phyloP scores from a whole-genome alignment of 805 yeast genomes.

The Pichia deserticola region DNA sequence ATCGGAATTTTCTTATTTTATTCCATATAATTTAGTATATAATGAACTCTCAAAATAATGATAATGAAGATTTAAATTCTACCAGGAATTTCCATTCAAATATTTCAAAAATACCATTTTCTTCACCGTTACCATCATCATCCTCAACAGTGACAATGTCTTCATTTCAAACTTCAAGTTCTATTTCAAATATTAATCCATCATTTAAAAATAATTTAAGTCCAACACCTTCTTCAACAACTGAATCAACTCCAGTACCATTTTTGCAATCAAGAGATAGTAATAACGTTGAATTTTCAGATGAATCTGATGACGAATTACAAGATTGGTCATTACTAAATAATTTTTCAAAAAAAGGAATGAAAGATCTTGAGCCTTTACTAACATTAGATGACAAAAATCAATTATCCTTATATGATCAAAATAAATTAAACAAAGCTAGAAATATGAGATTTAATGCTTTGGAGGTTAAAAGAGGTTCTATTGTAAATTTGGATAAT shows the following conservation, averaged over 20 bases:
- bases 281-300: slow-evolving; percentile 13
- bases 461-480: slow-evolving; percentile 42
- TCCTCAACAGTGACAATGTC: too few species aligned
- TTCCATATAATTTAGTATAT: too few species aligned
- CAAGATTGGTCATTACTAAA: slow-evolving; percentile 47
- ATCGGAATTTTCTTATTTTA: too few species aligned
- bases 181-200: background rate
- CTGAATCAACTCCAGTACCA: slow-evolving; percentile 2
- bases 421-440: slow-evolving; percentile 38
- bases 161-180: background rate
- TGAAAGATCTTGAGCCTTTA: slow-evolving; percentile 73
- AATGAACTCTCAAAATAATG: too few species aligned
- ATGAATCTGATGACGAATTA: slow-evolving; percentile 36
- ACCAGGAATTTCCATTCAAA: too few species aligned
- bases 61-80: too few species aligned
- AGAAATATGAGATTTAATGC: slow-evolving; percentile 70
- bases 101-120: too few species aligned
- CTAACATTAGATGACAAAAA: slow-evolving; percentile 6
- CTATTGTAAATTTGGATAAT: slow-evolving; percentile 16
- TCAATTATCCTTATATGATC: slow-evolving; percentile 23
- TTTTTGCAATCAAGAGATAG: slow-evolving; percentile 1
- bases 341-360: slow-evolving; percentile 63
- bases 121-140: too few species aligned
- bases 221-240: background rate
- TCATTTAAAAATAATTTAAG: background rate